Conservation (phyloP, 805 yeast species). For the Metschnikowia similis region DNA sequence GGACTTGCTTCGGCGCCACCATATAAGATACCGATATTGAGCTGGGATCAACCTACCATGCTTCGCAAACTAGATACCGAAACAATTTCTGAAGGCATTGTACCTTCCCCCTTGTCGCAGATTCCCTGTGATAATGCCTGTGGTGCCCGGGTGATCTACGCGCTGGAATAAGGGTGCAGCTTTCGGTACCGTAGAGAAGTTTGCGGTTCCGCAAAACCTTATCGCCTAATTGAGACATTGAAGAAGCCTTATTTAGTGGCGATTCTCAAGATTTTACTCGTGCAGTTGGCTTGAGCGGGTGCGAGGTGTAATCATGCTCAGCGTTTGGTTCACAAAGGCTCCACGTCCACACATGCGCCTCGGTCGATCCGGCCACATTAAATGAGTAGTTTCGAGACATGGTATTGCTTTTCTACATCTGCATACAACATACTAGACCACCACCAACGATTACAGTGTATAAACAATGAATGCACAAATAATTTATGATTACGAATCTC, state of each 20-base stretch:
- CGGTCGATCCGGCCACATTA: too few relatives aligned
- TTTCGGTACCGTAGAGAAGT: background rate
- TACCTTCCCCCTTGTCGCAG: background rate
- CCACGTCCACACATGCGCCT: background rate
- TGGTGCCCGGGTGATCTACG: background rate
- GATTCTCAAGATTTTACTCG: background rate
- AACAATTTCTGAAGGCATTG: background rate
- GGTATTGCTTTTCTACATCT: too few relatives aligned
- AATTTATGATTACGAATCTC: background rate
- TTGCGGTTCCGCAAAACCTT: conserved; percentile 2
- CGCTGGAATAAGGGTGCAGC: background rate
- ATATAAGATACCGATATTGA: too few relatives aligned
- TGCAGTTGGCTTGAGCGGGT: background rate
- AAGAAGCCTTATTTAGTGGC: background rate
- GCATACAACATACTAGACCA: background rate
- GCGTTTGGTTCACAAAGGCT: background rate
- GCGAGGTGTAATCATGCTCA: background rate
- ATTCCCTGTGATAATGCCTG: background rate
- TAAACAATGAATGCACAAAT: background rate
- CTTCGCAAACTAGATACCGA: background rate
- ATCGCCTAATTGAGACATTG: conserved; percentile 3
- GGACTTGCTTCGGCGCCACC: too few relatives aligned
- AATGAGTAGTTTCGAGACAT: too few relatives aligned
- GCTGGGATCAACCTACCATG: too few relatives aligned
- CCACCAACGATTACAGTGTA: background rate